These are phyloP conservation scores for Xylaria sp. DNA, from an alignment of 2,329 filamentous ascomycete species.

Conservation along the genomic window DNA sequence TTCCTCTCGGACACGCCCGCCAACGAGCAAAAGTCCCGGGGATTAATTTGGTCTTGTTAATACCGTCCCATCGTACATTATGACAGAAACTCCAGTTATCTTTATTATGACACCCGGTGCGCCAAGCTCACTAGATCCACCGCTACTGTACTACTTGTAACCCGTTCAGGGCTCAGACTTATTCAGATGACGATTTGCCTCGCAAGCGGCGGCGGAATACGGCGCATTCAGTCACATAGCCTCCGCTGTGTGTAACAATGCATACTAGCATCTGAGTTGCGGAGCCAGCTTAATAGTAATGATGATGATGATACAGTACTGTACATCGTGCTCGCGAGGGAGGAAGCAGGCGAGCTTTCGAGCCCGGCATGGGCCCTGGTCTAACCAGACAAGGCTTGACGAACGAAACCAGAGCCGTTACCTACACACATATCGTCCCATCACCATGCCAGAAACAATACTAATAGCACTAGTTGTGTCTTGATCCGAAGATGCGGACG, in stretches of 20 bases:
- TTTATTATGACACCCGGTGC: not conserved
- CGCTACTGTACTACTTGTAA: not conserved
- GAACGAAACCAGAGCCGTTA: constrained; percentile 15
- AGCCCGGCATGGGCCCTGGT: not conserved
- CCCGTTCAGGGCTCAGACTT: constrained; percentile 1
- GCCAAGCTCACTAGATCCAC: constrained; percentile 23
- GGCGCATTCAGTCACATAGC: constrained; percentile 25
- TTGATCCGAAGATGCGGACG: constrained; percentile 6
- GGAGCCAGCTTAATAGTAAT: not conserved
- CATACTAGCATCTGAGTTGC: not conserved
- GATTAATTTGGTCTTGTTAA: constrained; percentile 3
- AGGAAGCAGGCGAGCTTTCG: not conserved
- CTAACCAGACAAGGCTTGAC: not conserved
- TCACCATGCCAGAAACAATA: not conserved
- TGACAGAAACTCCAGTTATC: not conserved
- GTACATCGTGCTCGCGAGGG: constrained; percentile 2
- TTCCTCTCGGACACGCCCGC: not conserved
- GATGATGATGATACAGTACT: too few relatives aligned
- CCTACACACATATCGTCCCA: constrained; percentile 1
- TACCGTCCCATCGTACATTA: not conserved
- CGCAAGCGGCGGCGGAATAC: constrained; percentile 15
- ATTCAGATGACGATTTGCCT: constrained; percentile 10
- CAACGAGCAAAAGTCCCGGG: constrained; percentile 8
- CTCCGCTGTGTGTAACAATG: constrained; percentile 8
- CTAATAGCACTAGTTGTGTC: not conserved